A percentile compares a stretch with the other conserved stretches of the same genome.
Evolutionary conservation across 192 early-diverging fungal genomes (phyloP).

Genomic region (Gigaspora rosea): DNA sequence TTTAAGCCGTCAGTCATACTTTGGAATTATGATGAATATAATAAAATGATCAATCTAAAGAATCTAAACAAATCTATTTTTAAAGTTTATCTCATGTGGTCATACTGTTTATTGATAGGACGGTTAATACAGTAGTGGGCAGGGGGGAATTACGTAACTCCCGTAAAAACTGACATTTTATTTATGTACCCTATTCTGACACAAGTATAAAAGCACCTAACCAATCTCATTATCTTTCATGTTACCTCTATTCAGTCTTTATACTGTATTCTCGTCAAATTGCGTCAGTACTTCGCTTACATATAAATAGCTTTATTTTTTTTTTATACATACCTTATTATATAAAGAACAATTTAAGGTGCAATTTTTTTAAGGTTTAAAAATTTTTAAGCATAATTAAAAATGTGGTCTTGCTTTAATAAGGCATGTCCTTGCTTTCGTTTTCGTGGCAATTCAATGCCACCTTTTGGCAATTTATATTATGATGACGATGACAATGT

Average conservation of each 20-base stretch:
- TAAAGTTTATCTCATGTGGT: too few species aligned
- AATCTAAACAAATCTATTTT: not conserved
- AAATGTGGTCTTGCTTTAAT: constrained; percentile 30
- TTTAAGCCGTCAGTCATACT: too few species aligned
- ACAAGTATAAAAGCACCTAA: too few species aligned
- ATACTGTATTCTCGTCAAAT: too few species aligned
- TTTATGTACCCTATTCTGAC: not conserved
- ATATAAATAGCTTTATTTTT: not conserved
- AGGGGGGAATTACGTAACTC: too few species aligned
- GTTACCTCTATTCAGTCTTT: too few species aligned
- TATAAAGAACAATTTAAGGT: not conserved
- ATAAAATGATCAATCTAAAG: too few species aligned
- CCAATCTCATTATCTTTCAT: too few species aligned
- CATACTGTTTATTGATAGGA: not conserved
- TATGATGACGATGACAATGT: constrained; percentile 27
- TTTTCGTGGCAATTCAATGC: constrained; percentile 7
- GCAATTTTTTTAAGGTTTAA: not conserved
- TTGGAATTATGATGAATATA: too few species aligned
- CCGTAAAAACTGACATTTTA: not conserved
- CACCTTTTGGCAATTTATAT: constrained; percentile 9
- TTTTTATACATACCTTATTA: not conserved
- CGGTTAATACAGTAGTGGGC: not conserved
- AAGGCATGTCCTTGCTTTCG: constrained; percentile 29
- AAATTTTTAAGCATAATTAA: not conserved
- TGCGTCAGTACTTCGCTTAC: not conserved